Conservation (phyloP, 1,284 basidiomycete species). For the Wallemia hederae region DNA sequence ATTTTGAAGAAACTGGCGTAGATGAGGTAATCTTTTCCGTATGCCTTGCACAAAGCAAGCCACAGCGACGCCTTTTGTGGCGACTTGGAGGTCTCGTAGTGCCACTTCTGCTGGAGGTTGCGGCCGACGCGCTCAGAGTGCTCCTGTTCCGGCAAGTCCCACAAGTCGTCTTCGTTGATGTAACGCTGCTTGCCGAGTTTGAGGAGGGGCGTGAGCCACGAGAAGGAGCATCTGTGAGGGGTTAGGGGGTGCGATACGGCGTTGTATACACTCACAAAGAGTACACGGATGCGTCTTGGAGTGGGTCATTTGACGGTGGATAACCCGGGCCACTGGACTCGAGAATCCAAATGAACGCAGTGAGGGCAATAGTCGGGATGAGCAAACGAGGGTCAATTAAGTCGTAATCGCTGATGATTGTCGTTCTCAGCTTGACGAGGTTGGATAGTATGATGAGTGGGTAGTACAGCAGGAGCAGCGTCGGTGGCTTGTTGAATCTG, state of each 20-base stretch:
- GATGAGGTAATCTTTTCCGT: constrained; percentile 42
- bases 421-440: constrained; percentile 33
- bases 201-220: constrained; percentile 53
- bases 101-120: constrained; percentile 25
- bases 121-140: constrained; percentile 39
- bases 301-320: constrained; percentile 40
- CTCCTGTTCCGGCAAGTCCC: constrained; percentile 23
- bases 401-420: constrained; percentile 14
- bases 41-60: constrained; percentile 40
- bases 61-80: constrained; percentile 27
- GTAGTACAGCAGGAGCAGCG: constrained; percentile 54
- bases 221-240: constrained; percentile 29
- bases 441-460: constrained; percentile 31
- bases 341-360: constrained; percentile 29
- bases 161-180: constrained; percentile 17
- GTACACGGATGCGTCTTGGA: constrained; percentile 41
- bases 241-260: constrained; percentile 15
- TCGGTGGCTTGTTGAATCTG: constrained; percentile 43
- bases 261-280: constrained; percentile 17
- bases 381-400: constrained; percentile 19
- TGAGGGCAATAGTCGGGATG: constrained; percentile 23
- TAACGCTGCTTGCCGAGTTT: constrained; percentile 24
- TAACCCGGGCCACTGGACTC: constrained; percentile 43
- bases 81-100: constrained; percentile 22
- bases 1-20: constrained; percentile 34